Percentiles rank a stretch among this genome's conserved stretches.
phyloP scores from a whole-genome alignment of 768 basidiomycete species.

The Lactarius akahatsu region DNA sequence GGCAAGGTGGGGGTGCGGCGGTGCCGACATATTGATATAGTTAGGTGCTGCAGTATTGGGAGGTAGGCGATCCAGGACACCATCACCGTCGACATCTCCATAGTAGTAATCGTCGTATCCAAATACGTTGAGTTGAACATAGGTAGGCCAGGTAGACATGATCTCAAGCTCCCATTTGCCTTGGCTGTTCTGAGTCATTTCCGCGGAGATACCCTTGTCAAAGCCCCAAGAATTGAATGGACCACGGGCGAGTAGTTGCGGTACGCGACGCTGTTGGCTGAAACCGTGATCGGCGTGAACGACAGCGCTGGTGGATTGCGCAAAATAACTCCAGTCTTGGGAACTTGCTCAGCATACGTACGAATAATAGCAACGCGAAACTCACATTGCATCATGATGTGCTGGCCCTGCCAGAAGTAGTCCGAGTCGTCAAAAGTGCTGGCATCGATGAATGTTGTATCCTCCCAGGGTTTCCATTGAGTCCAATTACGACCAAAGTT shows the following conservation, averaged over 20 bases:
- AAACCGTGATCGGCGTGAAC: slow-evolving; percentile 77
- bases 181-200: slow-evolving; percentile 63
- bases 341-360: slow-evolving; percentile 2
- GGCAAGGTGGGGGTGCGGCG: slow-evolving; percentile 82
- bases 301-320: slow-evolving; percentile 60
- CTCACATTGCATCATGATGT: slow-evolving; percentile 88
- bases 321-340: slow-evolving; percentile 75
- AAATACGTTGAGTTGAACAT: slow-evolving; percentile 87
- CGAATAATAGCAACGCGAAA: slow-evolving; percentile 21
- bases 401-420: slow-evolving; percentile 77
- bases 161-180: slow-evolving; percentile 84
- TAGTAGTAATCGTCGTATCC: slow-evolving; percentile 92
- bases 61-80: slow-evolving; percentile 85
- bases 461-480: slow-evolving; percentile 76
- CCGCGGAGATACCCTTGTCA: slow-evolving; percentile 72
- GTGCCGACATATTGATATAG: slow-evolving; percentile 89
- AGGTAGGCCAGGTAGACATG: slow-evolving; percentile 89
- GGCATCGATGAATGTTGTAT: slow-evolving; percentile 60
- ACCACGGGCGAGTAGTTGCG: slow-evolving; percentile 84
- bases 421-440: slow-evolving; percentile 48
- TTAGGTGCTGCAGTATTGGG: slow-evolving; percentile 85
- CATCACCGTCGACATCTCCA: slow-evolving; percentile 85
- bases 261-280: slow-evolving; percentile 66
- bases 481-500: slow-evolving; percentile 88
- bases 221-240: slow-evolving; percentile 92